Evolutionary conservation across 805 yeast genomes (phyloP), one percentile per base, ranked within the genome.

Genomic region (Saccharomycopsis sp.): DNA sequence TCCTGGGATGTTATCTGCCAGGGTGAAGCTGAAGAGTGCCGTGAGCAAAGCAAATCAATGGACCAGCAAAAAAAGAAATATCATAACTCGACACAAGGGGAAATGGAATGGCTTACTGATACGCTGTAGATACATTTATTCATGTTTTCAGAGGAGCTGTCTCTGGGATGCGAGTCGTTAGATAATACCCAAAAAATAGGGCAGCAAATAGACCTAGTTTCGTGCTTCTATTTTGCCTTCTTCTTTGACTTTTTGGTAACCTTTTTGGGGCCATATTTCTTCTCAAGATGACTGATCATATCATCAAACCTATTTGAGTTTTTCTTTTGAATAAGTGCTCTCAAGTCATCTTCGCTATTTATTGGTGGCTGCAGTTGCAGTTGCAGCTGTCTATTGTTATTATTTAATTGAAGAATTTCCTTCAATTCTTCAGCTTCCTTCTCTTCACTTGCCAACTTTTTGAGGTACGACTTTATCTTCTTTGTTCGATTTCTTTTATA

Each of bases 381-480:
- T n/a, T n/a, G n/a, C n/a, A n/a, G n/a, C 4, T 56, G 45, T 19
- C 51, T 56, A 38, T 56, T 37, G 24, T 57, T 56, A 40, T 56
- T 56, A 40, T 53, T 52, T 41, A 56, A 65, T 11, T 54, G 70
- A 57, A 58, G 63, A 51, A 63, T 60, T 48, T 64, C 58, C 51
- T 70, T 68, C 51, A 73, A 57, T 50, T 64, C 66, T 47, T 71
- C 75, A 0, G 85, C 85, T 56, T 81, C 80, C 48, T 70, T 68
- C 2, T 87, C 81, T 54, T 83, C 88, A 50, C 72, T 77, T 11
- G 77, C 79, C 50, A 75, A 65, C 39, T 66, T 62, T 46, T 75
- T 73, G 41, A 67, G 54, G 54, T 75, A 70, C 53, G 70, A 72
- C 53, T 64, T 66, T 31, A 76, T 72, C 53, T 66, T 65, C 11